Evolutionary conservation across 1,284 basidiomycete species (phyloP).

Genomic region (Serendipita sp.): DNA sequence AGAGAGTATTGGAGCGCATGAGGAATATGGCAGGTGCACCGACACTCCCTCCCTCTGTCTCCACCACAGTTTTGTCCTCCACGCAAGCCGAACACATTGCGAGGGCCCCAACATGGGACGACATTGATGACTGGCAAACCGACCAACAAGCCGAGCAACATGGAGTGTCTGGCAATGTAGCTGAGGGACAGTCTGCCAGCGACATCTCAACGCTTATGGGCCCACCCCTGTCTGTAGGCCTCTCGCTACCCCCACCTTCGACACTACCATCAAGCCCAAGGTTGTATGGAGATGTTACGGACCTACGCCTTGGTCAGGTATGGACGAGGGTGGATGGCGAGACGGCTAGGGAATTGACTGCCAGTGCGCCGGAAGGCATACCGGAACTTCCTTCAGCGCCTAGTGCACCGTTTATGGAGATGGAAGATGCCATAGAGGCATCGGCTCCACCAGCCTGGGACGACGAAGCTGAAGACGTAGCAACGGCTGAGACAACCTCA

Average conservation of each 20-base stretch:
- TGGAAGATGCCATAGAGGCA: neutral
- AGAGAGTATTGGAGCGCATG: neutral
- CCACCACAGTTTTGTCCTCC: neutral
- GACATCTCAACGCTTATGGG: neutral
- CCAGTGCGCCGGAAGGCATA: neutral
- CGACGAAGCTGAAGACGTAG: neutral
- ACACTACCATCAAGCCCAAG: neutral
- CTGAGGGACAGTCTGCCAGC: neutral
- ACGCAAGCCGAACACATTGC: neutral
- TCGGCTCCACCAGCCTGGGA: neutral
- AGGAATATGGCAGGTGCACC: neutral
- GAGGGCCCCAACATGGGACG: neutral
- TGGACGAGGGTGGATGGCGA: neutral
- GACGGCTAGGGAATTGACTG: neutral
- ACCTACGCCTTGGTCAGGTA: neutral
- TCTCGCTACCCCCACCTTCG: neutral
- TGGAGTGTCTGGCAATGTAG: neutral
- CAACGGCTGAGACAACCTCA: too few species aligned
- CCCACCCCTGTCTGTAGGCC: neutral
- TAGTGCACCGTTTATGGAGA: neutral
- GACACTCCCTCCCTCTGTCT: neutral
- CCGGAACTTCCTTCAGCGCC: neutral
- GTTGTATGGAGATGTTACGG: neutral
- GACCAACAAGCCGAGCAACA: neutral
- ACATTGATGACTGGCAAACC: neutral